phyloP scores from a whole-genome alignment of 306 rosid species.

The Neltuma alba region DNA sequence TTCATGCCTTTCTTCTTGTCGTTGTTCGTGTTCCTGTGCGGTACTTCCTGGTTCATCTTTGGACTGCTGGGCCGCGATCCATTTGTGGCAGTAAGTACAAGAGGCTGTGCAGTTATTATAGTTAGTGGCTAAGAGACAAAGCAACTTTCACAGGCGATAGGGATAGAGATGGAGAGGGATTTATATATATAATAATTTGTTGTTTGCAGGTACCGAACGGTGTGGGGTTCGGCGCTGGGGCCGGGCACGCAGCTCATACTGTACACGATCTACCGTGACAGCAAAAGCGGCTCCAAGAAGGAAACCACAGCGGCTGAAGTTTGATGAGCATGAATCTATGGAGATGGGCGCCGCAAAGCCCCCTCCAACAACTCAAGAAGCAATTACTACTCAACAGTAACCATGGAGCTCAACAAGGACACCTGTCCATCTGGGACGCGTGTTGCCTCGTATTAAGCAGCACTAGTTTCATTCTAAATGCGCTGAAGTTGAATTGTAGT shows the following conservation, averaged over 20 bases:
- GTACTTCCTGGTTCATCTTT: constrained; percentile 82
- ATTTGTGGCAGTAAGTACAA: constrained; percentile 64
- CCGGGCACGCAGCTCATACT: constrained; percentile 64
- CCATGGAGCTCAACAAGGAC: constrained; percentile 30
- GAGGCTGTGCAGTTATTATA: neutral
- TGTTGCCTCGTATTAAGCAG: no score
- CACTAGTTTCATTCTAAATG: no score
- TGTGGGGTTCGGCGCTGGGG: constrained; percentile 69
- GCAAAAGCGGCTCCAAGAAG: constrained; percentile 42
- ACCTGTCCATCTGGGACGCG: neutral
- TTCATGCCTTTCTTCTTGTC: constrained; percentile 93
- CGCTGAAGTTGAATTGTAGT: neutral
- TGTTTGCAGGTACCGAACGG: constrained; percentile 72
- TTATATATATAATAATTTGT: neutral
- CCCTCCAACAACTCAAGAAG: constrained; percentile 12
- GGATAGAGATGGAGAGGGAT: neutral
- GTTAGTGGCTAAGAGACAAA: neutral
- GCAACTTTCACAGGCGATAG: neutral
- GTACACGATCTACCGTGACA: constrained; percentile 70
- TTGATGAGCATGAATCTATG: constrained; percentile 44
- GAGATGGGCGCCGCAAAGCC: constrained; percentile 64
- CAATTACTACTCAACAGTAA: constrained; percentile 15
- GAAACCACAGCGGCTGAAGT: neutral
- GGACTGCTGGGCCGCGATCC: constrained; percentile 87
- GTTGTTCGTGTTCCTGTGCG: constrained; percentile 81